Conservation (phyloP, 306 rosid genomes). For the Amphicarpaea edgeworthii region DNA sequence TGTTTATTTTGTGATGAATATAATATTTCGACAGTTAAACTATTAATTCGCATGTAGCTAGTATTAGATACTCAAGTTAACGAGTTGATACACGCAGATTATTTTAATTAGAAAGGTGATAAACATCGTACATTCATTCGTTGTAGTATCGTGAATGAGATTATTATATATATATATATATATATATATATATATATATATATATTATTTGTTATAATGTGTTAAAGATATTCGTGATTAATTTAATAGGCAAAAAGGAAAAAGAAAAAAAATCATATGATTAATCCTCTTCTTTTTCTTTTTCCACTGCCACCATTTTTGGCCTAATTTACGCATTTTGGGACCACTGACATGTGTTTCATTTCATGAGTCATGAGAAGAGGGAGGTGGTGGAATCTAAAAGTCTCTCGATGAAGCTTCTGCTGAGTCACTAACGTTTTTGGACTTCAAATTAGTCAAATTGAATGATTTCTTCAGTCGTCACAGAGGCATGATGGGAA, state of each 20-base stretch:
- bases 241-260: too few species aligned
- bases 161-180: too few species aligned
- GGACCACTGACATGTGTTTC: slow-evolving; percentile 31
- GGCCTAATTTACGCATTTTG: slow-evolving; percentile 17
- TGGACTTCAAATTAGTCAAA: neutral
- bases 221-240: too few species aligned
- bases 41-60: too few species aligned
- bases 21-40: too few species aligned
- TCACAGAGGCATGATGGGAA: neutral
- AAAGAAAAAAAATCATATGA: neutral
- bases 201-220: too few species aligned
- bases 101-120: too few species aligned
- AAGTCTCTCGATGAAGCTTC: neutral
- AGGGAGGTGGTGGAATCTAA: neutral
- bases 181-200: too few species aligned
- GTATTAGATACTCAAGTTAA: neutral
- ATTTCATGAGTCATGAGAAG: slow-evolving; percentile 7
- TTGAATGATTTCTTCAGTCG: neutral
- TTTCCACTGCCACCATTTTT: neutral
- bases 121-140: too few species aligned
- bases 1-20: too few species aligned
- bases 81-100: neutral
- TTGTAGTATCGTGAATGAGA: too few species aligned
- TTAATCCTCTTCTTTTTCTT: neutral
- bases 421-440: neutral